A percentile compares a stretch with the other conserved stretches of the same genome.
These are phyloP conservation scores for Exophiala dermatitidis DNA, from an alignment of 2,329 filamentous ascomycete genomes.

Conservation along the genomic window DNA sequence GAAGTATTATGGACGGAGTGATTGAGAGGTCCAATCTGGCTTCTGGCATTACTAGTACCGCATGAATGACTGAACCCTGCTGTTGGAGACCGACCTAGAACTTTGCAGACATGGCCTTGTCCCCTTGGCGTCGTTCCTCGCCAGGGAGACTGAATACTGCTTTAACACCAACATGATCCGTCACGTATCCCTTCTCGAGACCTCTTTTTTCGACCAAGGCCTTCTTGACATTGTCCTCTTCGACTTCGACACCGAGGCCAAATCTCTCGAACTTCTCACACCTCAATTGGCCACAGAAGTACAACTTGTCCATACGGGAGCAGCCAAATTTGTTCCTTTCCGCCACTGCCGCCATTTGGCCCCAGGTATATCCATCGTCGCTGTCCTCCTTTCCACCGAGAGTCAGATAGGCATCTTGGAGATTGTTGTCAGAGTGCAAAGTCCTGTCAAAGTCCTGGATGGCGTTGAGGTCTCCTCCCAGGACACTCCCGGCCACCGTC, in stretches of 20 bases:
- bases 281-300: constrained; percentile 45
- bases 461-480: constrained; percentile 53
- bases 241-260: constrained; percentile 41
- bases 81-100: background rate
- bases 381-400: constrained; percentile 46
- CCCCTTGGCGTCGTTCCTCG: background rate
- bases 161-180: constrained; percentile 26
- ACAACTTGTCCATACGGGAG: constrained; percentile 50
- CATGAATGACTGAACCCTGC: background rate
- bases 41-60: constrained; percentile 14
- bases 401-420: constrained; percentile 49
- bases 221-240: constrained; percentile 24
- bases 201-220: constrained; percentile 19
- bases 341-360: constrained; percentile 44
- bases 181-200: constrained; percentile 25
- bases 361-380: constrained; percentile 53
- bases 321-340: constrained; percentile 43
- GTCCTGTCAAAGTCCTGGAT: constrained; percentile 49
- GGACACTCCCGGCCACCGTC: constrained; percentile 33
- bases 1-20: constrained; percentile 77
- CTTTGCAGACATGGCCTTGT: background rate
- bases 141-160: constrained; percentile 18
- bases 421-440: constrained; percentile 42
- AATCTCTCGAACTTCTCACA: constrained; percentile 43
- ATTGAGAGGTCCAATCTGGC: constrained; percentile 53